These are phyloP conservation scores for Pelargonium nanum DNA, from an alignment of 345 rosid species.

Conservation along the genomic window DNA sequence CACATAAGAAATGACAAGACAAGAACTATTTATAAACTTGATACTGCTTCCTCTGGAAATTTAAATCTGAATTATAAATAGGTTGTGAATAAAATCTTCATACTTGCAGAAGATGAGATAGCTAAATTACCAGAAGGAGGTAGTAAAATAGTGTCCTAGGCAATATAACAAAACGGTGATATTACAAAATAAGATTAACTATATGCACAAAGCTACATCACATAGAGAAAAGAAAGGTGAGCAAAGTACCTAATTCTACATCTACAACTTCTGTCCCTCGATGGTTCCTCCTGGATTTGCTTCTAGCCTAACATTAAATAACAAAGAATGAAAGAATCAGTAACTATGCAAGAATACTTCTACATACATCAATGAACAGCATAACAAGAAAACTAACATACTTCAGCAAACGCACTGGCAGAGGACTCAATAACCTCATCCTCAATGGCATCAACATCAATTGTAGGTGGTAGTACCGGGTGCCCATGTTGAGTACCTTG, in stretches of 20 bases:
- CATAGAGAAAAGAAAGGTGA: not conserved
- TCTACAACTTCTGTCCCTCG: constrained; percentile 37
- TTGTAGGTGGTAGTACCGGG: constrained; percentile 22
- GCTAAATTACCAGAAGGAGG: not conserved
- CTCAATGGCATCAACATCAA: constrained; percentile 70
- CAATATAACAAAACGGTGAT: no score
- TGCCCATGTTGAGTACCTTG: constrained; percentile 22
- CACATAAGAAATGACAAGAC: no score
- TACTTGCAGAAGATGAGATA: no score
- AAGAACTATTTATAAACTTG: no score
- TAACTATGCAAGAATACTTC: not conserved
- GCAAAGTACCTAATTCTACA: constrained; percentile 57
- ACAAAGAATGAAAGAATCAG: constrained; percentile 8
- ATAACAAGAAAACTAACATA: constrained; percentile 15
- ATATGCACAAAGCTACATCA: no score
- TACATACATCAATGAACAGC: constrained; percentile 6
- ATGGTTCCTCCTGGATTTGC: constrained; percentile 43
- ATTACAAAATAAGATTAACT: no score
- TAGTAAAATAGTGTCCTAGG: no score
- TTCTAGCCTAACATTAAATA: constrained; percentile 51
- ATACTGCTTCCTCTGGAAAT: no score
- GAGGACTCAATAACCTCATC: constrained; percentile 74
- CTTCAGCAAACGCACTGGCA: constrained; percentile 68
- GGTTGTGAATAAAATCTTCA: no score
- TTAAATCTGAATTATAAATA: no score